Base-by-base conservation (phyloP, 2,329 filamentous ascomycete species). In the Chaetoscypha palmicola region DNA sequence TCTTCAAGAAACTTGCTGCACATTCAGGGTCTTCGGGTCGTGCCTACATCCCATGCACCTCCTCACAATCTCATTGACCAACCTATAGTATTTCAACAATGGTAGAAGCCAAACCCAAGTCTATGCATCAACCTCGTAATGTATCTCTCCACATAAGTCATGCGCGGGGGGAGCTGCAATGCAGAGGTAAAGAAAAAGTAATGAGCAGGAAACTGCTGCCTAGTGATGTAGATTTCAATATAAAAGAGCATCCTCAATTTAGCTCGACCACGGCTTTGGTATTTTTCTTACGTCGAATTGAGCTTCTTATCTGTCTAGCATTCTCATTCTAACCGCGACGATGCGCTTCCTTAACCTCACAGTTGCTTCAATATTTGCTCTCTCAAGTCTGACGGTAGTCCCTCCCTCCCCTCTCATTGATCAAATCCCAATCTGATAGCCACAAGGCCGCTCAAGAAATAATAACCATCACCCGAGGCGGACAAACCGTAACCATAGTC, bases 341-440 rank as follows among this genome's bases (percentile, higher is more conserved):
- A 41, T 41, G 38, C 38, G 30, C 33, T 23, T 31, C 14, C 28
- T 34, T 17, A 31, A 32, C 30, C n/a, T 41, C 11, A 28, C 28
- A 14, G 14, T 41, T 41, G 38, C 38, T 12, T 41, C 26, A 14
- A 20, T 24, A 12, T 17, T 10, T 17, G 24, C 20, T 16, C 14
- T 41, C 8, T n/a, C 30, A n/a, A 33, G 30, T 11, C 7, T 41
- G n/a, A 7, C 28, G 4, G 38, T 41, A 19, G n/a, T n/a, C n/a
- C n/a, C n/a, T n/a, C n/a, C n/a, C n/a, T n/a, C n/a, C n/a, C n/a
- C n/a, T n/a, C n/a, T n/a, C n/a, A n/a, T n/a, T n/a, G n/a, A n/a
- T n/a, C n/a, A n/a, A n/a, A n/a, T n/a, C n/a, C n/a, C n/a, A n/a
- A n/a, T n/a, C n/a, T n/a, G n/a, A n/a, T n/a, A n/a, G n/a, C n/a